A percentile compares a stretch with the other conserved stretches of the same genome.
Conservation (phyloP, 805 yeast species). For the Metschnikowia shivogae region DNA sequence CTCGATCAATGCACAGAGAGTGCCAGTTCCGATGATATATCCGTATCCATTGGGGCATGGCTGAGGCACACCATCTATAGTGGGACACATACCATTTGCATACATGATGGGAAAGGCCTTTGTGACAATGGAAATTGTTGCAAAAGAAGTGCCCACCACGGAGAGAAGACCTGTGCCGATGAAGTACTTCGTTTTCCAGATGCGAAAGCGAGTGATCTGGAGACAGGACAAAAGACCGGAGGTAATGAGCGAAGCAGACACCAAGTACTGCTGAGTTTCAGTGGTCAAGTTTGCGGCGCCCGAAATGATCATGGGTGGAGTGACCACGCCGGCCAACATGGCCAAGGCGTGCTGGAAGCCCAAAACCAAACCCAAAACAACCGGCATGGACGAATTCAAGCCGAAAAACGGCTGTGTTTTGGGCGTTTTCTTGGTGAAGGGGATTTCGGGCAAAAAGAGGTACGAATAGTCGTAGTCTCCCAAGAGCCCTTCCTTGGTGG, state of each 20-base stretch:
- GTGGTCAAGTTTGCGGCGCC: conserved; percentile 6
- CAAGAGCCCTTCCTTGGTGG: conserved; percentile 10
- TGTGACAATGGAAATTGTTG: conserved; percentile 10
- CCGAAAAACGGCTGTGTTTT: conserved; percentile 13
- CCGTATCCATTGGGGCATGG: conserved; percentile 13
- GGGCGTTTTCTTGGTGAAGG: conserved; percentile 8
- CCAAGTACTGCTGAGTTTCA: conserved; percentile 8
- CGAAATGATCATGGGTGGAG: conserved; percentile 12
- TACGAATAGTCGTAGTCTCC: conserved; percentile 13
- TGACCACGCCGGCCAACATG: conserved; percentile 14
- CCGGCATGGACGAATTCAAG: conserved; percentile 12
- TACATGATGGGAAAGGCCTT: conserved; percentile 11
- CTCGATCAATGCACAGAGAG: conserved; percentile 9
- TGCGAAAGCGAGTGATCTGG: conserved; percentile 10
- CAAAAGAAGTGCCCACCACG: conserved; percentile 13
- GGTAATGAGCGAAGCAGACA: conserved; percentile 10
- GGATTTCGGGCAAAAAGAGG: conserved; percentile 11
- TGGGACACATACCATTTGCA: conserved; percentile 8
- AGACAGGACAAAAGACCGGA: conserved; percentile 8
- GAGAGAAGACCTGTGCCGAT: conserved; percentile 14
- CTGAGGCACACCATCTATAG: conserved; percentile 6
- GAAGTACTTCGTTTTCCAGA: conserved; percentile 8
- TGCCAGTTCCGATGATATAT: conserved; percentile 7
- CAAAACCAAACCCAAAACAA: conserved; percentile 9
- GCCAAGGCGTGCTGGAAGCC: conserved; percentile 15